Evolutionary conservation across 2,329 filamentous ascomycete species (phyloP).

Genomic region (Penicillium nordicum): DNA sequence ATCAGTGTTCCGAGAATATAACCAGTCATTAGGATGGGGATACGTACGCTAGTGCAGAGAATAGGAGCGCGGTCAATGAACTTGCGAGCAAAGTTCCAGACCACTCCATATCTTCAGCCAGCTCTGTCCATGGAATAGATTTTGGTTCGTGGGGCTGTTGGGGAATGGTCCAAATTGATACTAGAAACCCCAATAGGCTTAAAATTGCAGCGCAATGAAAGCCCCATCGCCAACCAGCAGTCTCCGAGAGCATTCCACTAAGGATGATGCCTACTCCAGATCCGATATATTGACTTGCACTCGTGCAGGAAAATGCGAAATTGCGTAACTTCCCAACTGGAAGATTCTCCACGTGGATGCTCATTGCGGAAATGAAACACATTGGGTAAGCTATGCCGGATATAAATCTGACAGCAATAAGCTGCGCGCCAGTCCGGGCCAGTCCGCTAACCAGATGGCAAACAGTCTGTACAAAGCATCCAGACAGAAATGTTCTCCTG

Average conservation of each 20-base stretch:
- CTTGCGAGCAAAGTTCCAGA: constrained; percentile 11
- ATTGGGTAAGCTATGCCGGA: constrained; percentile 7
- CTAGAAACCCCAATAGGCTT: neutral
- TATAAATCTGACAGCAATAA: constrained; percentile 7
- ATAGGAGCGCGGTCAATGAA: constrained; percentile 7
- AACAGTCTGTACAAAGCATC: constrained; percentile 3
- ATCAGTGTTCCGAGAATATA: neutral
- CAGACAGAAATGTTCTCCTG: constrained; percentile 5
- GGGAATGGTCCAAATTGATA: constrained; percentile 10
- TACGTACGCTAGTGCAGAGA: constrained; percentile 16
- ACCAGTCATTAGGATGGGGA: neutral
- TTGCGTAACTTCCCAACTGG: constrained; percentile 46
- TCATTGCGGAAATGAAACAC: constrained; percentile 10
- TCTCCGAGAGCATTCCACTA: constrained; percentile 48
- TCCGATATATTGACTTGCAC: constrained; percentile 49
- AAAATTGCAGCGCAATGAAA: constrained; percentile 30
- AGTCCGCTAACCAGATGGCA: neutral
- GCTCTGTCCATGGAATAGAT: neutral
- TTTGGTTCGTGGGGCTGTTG: neutral
- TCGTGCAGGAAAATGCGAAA: constrained; percentile 50
- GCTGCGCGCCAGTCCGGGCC: neutral
- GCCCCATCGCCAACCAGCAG: constrained; percentile 48
- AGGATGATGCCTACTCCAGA: constrained; percentile 50
- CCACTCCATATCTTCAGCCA: constrained; percentile 13
- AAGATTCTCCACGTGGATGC: constrained; percentile 23